Conservation (phyloP, 441 rosid genomes). For the Euphorbia corollata region DNA sequence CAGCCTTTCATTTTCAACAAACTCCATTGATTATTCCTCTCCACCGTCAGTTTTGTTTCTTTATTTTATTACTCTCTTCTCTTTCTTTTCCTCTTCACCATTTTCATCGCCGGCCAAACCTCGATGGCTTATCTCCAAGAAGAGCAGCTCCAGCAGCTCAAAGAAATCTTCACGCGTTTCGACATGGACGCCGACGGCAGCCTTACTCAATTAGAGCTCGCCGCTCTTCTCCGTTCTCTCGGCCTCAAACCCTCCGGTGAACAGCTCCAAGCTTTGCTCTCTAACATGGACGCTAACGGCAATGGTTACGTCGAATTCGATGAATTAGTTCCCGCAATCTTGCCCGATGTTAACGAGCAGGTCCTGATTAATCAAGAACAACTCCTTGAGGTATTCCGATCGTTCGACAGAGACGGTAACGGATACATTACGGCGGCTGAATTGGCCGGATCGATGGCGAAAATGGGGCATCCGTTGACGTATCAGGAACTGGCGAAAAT, state of each 20-base stretch:
- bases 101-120: slow-evolving; percentile 1
- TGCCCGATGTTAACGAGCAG: slow-evolving; percentile 54
- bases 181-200: slow-evolving; percentile 81
- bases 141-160: slow-evolving; percentile 58
- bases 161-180: slow-evolving; percentile 58
- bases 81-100: background rate
- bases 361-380: slow-evolving; percentile 70
- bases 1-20: slow-evolving; percentile 14
- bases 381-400: slow-evolving; percentile 50
- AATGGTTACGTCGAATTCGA: slow-evolving; percentile 72
- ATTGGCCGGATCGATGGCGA: slow-evolving; percentile 84
- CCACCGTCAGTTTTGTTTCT: too few species aligned
- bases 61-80: too few species aligned
- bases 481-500: slow-evolving; percentile 67
- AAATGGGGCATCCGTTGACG: slow-evolving; percentile 72
- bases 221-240: slow-evolving; percentile 64
- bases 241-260: slow-evolving; percentile 63
- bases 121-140: slow-evolving; percentile 31
- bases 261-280: slow-evolving; percentile 51
- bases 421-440: slow-evolving; percentile 79
- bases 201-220: slow-evolving; percentile 69
- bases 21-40: background rate
- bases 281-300: slow-evolving; percentile 61
- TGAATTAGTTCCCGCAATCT: slow-evolving; percentile 55
- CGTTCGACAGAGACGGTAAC: slow-evolving; percentile 74